phyloP scores from a whole-genome alignment of 208 protist species.

The Crithidia thermophila region DNA sequence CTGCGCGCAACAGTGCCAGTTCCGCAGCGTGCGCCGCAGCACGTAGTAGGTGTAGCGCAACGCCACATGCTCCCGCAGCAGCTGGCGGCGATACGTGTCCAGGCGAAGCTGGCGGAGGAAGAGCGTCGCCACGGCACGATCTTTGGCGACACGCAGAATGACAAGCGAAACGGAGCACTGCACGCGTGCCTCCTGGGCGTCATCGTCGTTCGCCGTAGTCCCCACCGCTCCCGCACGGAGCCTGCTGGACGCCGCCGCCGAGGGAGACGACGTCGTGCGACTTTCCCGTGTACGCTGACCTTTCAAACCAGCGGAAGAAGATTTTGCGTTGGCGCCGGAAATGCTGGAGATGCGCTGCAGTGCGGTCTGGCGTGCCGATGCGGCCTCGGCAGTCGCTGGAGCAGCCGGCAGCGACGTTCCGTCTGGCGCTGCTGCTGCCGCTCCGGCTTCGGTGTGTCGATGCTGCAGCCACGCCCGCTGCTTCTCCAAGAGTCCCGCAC shows the following conservation, averaged over 20 bases:
- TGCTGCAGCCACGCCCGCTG: conserved; percentile 26
- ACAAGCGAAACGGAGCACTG: conserved; percentile 61
- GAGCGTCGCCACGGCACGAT: conserved; percentile 54
- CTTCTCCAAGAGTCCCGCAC: conserved; percentile 20
- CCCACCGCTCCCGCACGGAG: too few relatives aligned
- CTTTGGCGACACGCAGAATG: conserved; percentile 57
- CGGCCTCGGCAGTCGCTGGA: background rate
- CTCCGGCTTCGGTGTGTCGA: background rate
- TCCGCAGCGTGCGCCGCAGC: conserved; percentile 46
- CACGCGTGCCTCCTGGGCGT: conserved; percentile 8
- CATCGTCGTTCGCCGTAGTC: too few relatives aligned
- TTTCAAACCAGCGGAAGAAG: background rate
- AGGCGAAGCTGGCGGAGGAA: conserved; percentile 72
- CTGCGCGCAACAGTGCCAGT: conserved; percentile 27
- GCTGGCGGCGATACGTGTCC: conserved; percentile 26
- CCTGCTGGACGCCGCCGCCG: too few relatives aligned
- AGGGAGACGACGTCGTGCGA: too few relatives aligned
- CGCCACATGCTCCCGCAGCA: conserved; percentile 42
- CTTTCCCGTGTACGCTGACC: background rate
- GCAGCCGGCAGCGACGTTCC: background rate
- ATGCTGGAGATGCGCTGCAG: conserved; percentile 27
- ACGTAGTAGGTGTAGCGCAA: conserved; percentile 66
- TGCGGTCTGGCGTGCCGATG: conserved; percentile 14
- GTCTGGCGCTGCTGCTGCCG: background rate
- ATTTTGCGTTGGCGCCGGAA: background rate